Evolutionary conservation across 2,329 filamentous ascomycete genomes (phyloP), one percentile per base, ranked within the genome.

Genomic region (Alternaria triticimaculans): DNA sequence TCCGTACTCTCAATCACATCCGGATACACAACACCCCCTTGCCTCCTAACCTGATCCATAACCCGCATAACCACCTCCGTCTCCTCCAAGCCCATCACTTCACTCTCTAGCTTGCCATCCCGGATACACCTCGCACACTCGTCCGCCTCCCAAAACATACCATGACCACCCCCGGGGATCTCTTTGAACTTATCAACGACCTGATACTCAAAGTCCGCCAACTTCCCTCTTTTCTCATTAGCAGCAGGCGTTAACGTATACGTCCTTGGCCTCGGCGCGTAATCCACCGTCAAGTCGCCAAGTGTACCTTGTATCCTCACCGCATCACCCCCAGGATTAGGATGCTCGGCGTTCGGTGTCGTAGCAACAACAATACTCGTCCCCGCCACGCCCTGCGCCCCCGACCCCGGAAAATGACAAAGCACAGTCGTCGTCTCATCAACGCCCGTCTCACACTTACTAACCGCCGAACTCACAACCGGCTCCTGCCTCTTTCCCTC

Each of bases 101-200:
- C 85, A 76, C 92, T 93, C 84, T 97, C 90, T 73, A 90, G 86
- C 81, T 88, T 89, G n/a, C 93, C 92, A 77, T 96, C 92, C 45
- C 90, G 85, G 61, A 97, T 76, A 69, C 91, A 92, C 48, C 89
- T 85, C 25, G 90, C 92, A 68, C 88, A 90, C 83, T 93, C 92
- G 77, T 94, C 92, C 1, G 92, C 92, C 78, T 94, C 91, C 90
- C 90, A 95, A 81, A 93, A 96, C 92, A 96, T 96, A 51, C 93
- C 93, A 67, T 93, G 90, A 8, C 92, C 93, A 68, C 84, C 81
- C 12, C 84, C 86, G 1, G 73, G 72, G 23, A 25, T 88, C 86
- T 60, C 86, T 81, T 20, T 83, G 76, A 56, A 70, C 73, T 21
- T 65, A 63, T 43, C 74, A 77, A n/a, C 80, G 67, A 78, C 61